Evolutionary conservation across 2,329 filamentous ascomycete genomes (phyloP).

Genomic region (Pseudopyricularia cyperi): DNA sequence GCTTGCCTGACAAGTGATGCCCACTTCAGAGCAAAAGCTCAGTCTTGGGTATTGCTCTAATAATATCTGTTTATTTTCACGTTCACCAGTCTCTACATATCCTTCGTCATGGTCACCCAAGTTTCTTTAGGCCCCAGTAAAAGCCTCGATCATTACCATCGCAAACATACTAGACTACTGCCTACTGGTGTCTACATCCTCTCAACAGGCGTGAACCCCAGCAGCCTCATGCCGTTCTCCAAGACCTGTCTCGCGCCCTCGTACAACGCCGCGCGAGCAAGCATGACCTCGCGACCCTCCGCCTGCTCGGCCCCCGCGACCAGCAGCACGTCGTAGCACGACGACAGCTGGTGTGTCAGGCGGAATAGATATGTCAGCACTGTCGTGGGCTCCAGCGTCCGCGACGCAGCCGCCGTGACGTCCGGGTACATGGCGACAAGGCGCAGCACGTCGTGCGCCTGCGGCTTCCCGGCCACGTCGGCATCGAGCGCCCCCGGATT

Average conservation of each 20-base stretch:
- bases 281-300: constrained; percentile 21
- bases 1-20: no score
- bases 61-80: no score
- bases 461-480: constrained; percentile 9
- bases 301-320: constrained; percentile 27
- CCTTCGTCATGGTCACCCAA: no score
- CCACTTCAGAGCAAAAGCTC: no score
- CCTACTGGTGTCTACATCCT: background rate
- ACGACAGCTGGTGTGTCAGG: constrained; percentile 3
- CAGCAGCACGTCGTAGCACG: background rate
- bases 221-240: constrained; percentile 48
- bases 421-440: constrained; percentile 53
- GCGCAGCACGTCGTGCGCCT: constrained; percentile 46
- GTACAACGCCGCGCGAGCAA: constrained; percentile 42
- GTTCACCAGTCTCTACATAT: no score
- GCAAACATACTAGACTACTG: background rate
- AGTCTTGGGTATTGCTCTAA: no score
- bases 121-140: no score
- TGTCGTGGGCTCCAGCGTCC: constrained; percentile 57
- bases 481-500: constrained; percentile 10
- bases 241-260: constrained; percentile 47
- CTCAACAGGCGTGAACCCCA: constrained; percentile 29
- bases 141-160: no score
- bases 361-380: constrained; percentile 35
- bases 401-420: constrained; percentile 47